These are phyloP conservation scores for Mortierella sp. DNA, from an alignment of 371 early-diverging fungal genomes.

Conservation along the genomic window DNA sequence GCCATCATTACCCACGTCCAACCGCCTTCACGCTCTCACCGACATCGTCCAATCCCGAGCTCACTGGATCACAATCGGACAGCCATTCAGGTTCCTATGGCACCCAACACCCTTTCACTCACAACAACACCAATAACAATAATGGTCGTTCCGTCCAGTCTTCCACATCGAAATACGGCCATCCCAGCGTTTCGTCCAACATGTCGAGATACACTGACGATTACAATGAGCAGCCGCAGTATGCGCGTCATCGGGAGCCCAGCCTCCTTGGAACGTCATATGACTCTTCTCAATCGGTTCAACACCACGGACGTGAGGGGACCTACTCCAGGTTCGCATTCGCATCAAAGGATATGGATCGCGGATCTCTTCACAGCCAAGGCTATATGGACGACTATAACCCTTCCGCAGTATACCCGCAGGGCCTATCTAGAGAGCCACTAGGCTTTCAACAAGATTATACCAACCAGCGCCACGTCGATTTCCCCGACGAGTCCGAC, in stretches of 20 bases:
- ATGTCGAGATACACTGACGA: constrained; percentile 38
- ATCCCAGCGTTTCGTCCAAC: constrained; percentile 40
- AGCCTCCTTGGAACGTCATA: constrained; percentile 51
- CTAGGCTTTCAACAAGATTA: constrained; percentile 17
- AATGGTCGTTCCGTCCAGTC: background rate
- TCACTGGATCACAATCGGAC: constrained; percentile 51
- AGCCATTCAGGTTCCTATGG: constrained; percentile 55
- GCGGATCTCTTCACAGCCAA: constrained; percentile 27
- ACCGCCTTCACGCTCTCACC: constrained; percentile 55
- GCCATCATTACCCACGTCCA: constrained; percentile 21
- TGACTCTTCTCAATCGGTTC: constrained; percentile 41
- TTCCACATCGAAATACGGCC: constrained; percentile 14
- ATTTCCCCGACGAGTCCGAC: constrained; percentile 28
- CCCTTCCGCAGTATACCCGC: constrained; percentile 14
- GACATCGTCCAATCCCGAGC: constrained; percentile 55
- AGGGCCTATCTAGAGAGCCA: constrained; percentile 10
- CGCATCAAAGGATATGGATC: constrained; percentile 27
- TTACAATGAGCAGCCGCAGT: constrained; percentile 25
- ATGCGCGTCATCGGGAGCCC: constrained; percentile 32
- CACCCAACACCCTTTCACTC: constrained; percentile 23
- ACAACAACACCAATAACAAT: constrained; percentile 4
- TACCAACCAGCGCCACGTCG: constrained; percentile 15
- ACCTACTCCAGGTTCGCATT: constrained; percentile 34
- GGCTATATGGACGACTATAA: constrained; percentile 19
- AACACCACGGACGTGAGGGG: constrained; percentile 18